phyloP scores from a whole-genome alignment of 805 yeast genomes.

The Deakozyma indianensis region DNA sequence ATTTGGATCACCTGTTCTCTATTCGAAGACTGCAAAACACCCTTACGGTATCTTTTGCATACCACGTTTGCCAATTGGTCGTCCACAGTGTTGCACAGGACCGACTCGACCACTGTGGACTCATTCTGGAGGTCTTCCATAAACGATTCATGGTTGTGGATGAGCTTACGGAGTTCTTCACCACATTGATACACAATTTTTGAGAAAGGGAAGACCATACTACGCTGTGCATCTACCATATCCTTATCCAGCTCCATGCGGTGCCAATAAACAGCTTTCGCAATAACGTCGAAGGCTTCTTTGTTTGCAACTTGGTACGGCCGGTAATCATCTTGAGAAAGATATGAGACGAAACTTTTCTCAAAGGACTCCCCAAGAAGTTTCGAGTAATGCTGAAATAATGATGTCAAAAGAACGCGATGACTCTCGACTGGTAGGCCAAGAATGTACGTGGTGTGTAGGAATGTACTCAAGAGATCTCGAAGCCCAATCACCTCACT shows the following conservation, averaged over 20 bases:
- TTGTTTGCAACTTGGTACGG: conserved; percentile 54
- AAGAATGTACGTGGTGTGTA: conserved; percentile 60
- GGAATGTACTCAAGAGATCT: conserved; percentile 49
- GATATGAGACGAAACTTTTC: conserved; percentile 41
- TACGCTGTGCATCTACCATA: background rate
- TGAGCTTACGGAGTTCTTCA: conserved; percentile 48
- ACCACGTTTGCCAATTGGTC: conserved; percentile 48
- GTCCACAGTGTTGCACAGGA: conserved; percentile 49
- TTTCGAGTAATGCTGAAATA: conserved; percentile 46
- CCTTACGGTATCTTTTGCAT: conserved; percentile 45
- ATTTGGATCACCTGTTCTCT: conserved; percentile 83
- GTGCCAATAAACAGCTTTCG: conserved; percentile 53
- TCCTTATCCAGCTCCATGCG: conserved; percentile 29
- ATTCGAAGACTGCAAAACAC: conserved; percentile 45
- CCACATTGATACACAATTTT: conserved; percentile 77
- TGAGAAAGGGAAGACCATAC: conserved; percentile 54
- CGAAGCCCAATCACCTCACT: conserved; percentile 21
- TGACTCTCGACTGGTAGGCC: conserved; percentile 42
- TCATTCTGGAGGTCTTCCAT: conserved; percentile 45
- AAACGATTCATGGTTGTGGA: conserved; percentile 46
- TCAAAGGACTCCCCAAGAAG: conserved; percentile 42
- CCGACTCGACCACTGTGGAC: conserved; percentile 38
- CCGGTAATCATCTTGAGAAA: conserved; percentile 73
- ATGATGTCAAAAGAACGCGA: conserved; percentile 44
- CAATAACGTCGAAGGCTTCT: conserved; percentile 44